Conservation (phyloP, 495 filamentous ascomycete genomes). For the Penicillium cosmopolitanum region DNA sequence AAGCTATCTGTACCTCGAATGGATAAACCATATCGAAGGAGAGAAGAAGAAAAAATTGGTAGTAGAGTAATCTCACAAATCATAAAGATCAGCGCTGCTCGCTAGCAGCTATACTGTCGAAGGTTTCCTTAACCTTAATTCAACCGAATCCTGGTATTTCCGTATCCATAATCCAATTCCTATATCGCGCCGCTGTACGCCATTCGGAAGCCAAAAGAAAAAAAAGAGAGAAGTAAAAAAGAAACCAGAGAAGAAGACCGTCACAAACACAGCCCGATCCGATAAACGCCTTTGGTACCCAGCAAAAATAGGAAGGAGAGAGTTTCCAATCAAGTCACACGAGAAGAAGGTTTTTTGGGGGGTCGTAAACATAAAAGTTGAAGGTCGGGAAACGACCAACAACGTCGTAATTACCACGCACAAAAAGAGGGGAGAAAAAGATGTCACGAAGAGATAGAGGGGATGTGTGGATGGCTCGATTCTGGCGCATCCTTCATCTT, state of each 20-base stretch:
- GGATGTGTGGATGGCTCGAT: slow-evolving; percentile 30
- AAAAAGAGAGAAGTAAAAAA: slow-evolving; percentile 11
- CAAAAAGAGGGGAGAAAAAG: slow-evolving; percentile 5
- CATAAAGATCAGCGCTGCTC: slow-evolving; percentile 19
- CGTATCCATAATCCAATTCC: slow-evolving; percentile 32
- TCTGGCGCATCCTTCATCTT: slow-evolving; percentile 39
- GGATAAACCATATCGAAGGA: slow-evolving; percentile 16
- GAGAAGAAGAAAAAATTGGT: slow-evolving; percentile 15
- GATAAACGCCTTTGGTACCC: slow-evolving; percentile 27
- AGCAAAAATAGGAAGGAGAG: slow-evolving; percentile 2
- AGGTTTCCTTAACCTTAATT: slow-evolving; percentile 14
- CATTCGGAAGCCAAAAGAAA: slow-evolving; percentile 25
- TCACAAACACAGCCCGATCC: slow-evolving; percentile 19
- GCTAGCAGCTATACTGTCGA: slow-evolving; percentile 9
- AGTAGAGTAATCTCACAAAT: slow-evolving; percentile 29
- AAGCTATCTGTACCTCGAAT: slow-evolving; percentile 27
- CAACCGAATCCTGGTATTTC: slow-evolving; percentile 39
- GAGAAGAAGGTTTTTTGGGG: slow-evolving; percentile 26
- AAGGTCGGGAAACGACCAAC: slow-evolving; percentile 17
- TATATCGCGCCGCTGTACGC: slow-evolving; percentile 38
- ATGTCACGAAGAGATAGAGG: slow-evolving; percentile 34
- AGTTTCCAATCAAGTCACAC: slow-evolving; percentile 28
- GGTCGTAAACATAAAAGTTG: slow-evolving; percentile 31
- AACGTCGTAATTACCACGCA: slow-evolving; percentile 21
- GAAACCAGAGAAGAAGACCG: slow-evolving; percentile 15